A percentile compares a stretch with the other conserved stretches of the same genome.
Conservation (phyloP, 2,329 filamentous ascomycete species). For the Xylariaceae sp. region DNA sequence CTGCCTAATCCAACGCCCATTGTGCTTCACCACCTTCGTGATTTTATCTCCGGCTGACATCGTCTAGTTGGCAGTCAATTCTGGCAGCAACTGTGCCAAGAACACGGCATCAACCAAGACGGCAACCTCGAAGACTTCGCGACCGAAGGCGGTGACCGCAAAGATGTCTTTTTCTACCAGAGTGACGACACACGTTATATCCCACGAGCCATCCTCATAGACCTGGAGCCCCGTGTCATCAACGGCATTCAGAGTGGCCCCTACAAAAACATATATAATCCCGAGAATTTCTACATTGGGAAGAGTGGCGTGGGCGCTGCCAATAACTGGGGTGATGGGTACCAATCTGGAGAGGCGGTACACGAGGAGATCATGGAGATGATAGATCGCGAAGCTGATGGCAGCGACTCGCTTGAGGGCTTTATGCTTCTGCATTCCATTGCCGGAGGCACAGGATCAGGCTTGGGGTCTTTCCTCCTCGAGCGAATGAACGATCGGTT, state of each 20-base stretch:
- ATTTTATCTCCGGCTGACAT: slow-evolving; percentile 28
- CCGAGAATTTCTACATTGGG: slow-evolving; percentile 96
- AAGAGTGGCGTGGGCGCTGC: slow-evolving; percentile 91
- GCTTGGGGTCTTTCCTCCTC: slow-evolving; percentile 90
- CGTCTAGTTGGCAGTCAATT: slow-evolving; percentile 86
- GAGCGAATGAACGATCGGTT: slow-evolving; percentile 96
- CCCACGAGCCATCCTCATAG: slow-evolving; percentile 88
- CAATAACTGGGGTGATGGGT: slow-evolving; percentile 98
- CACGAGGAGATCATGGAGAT: slow-evolving; percentile 99
- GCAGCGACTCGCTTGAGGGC: slow-evolving; percentile 94
- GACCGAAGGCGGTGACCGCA: slow-evolving; percentile 93
- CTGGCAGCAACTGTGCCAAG: slow-evolving; percentile 97
- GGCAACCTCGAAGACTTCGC: slow-evolving; percentile 97
- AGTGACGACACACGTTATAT: slow-evolving; percentile 99
- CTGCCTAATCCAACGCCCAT: background rate
- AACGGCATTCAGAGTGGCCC: slow-evolving; percentile 88
- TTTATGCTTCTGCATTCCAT: slow-evolving; percentile 99
- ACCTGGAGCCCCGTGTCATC: slow-evolving; percentile 90
- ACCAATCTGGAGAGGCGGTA: slow-evolving; percentile 84
- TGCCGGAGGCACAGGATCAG: slow-evolving; percentile 91
- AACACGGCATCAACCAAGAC: slow-evolving; percentile 96
- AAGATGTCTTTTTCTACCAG: slow-evolving; percentile 99
- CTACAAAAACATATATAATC: slow-evolving; percentile 99
- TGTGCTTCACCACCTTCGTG: slow-evolving; percentile 11
- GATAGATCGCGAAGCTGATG: slow-evolving; percentile 97